These are phyloP conservation scores for Ophiocordyceps robertsii DNA, from an alignment of 2,329 filamentous ascomycete genomes.

Conservation along the genomic window DNA sequence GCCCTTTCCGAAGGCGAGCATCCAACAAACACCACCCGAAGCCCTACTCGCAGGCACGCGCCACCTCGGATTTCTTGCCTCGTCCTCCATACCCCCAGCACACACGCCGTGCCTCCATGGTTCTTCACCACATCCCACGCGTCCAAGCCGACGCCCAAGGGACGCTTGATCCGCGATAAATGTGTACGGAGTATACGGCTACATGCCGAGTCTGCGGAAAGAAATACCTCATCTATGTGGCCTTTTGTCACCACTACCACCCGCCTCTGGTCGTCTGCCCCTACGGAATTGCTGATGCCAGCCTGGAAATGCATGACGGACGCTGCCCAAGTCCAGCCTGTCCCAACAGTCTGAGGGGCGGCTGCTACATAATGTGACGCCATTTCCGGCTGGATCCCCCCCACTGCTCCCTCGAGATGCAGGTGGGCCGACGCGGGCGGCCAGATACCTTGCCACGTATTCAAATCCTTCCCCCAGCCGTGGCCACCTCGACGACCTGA, in stretches of 20 bases:
- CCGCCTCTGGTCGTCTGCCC: conserved; percentile 35
- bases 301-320: conserved; percentile 35
- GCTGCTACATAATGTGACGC: conserved; percentile 38
- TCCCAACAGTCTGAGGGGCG: conserved; percentile 42
- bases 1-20: neutral
- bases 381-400: too few relatives aligned
- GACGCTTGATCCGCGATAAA: conserved; percentile 26
- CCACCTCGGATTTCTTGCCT: neutral
- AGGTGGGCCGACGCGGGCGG: neutral
- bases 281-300: conserved; percentile 23
- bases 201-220: conserved; percentile 47
- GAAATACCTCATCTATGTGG: conserved; percentile 43
- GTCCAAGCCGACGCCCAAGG: conserved; percentile 1
- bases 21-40: neutral
- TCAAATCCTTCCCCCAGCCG: conserved; percentile 39
- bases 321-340: conserved; percentile 46
- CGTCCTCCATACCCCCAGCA: neutral
- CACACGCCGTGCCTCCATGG: neutral
- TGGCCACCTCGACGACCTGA: conserved; percentile 68
- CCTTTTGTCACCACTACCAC: conserved; percentile 38
- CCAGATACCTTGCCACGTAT: neutral
- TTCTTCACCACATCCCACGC: neutral
- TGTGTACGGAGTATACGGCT: conserved; percentile 45
- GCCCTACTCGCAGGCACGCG: neutral
- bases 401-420: neutral